Percentiles rank a stretch among this genome's conserved stretches.
phyloP scores from a whole-genome alignment of 225 moss, liverwort and hornwort genomes.

The Ulota crispa region DNA sequence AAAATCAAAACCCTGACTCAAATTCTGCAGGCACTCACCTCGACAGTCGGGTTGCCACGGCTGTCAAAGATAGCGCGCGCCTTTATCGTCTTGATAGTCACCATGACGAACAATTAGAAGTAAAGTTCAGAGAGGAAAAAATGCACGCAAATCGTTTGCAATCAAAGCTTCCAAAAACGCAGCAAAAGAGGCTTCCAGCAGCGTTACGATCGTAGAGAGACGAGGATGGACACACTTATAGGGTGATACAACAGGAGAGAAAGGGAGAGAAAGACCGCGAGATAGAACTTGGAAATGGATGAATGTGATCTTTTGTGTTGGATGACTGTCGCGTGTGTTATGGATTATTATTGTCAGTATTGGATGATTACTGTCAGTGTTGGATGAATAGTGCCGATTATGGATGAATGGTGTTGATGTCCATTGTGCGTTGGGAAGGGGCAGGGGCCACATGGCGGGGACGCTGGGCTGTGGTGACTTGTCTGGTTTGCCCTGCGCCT shows the following conservation, averaged over 20 bases:
- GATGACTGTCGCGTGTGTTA: background rate
- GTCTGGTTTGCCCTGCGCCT: constrained; percentile 21
- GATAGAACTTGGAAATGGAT: background rate
- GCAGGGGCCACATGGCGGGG: constrained; percentile 24
- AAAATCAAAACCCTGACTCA: background rate
- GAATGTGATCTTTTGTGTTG: background rate
- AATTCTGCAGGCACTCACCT: constrained; percentile 25
- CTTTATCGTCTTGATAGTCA: constrained; percentile 56
- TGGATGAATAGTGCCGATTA: accelerated
- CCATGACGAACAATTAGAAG: constrained; percentile 10
- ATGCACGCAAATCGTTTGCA: background rate
- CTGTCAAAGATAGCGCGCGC: constrained; percentile 77
- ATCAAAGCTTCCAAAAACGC: background rate
- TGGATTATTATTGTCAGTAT: background rate
- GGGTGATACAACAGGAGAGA: background rate
- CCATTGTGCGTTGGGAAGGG: constrained; percentile 25
- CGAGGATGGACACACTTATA: background rate
- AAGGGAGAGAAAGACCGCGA: background rate
- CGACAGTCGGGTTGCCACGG: constrained; percentile 89
- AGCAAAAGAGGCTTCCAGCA: background rate
- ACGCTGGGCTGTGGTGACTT: constrained; percentile 34
- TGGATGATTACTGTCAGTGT: background rate
- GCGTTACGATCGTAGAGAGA: background rate
- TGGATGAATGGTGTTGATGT: background rate
- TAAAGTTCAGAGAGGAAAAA: background rate